Conservation (phyloP, 73 alveolate genomes). For the Loxodes magnus region DNA sequence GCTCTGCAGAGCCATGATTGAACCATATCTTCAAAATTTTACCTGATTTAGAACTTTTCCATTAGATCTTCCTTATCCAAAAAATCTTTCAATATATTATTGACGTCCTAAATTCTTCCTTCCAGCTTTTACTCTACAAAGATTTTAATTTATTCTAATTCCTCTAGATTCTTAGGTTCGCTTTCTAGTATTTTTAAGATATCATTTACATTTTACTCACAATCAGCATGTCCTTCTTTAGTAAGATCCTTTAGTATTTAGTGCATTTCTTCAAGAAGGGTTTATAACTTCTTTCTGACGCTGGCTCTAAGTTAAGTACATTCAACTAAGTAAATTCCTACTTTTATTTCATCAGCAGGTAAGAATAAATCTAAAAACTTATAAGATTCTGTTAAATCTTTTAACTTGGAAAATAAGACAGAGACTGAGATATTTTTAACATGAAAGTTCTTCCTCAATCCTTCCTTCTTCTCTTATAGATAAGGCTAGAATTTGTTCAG, state of each 20-base stretch:
- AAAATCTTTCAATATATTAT: constrained; percentile 32
- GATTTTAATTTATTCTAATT: constrained; percentile 39
- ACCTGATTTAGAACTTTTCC: constrained; percentile 45
- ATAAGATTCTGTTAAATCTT: too few relatives aligned
- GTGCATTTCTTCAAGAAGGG: constrained; percentile 16
- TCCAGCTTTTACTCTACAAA: constrained; percentile 36
- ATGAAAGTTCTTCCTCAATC: too few relatives aligned
- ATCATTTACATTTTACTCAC: constrained; percentile 54
- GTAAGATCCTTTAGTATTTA: constrained; percentile 40
- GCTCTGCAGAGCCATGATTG: constrained; percentile 55
- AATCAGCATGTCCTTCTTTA: constrained; percentile 27
- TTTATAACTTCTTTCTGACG: constrained; percentile 11
- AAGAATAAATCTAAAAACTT: too few relatives aligned
- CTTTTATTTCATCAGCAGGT: constrained; percentile 4
- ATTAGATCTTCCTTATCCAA: constrained; percentile 46
- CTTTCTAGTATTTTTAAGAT: constrained; percentile 34
- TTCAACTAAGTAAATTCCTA: constrained; percentile 9
- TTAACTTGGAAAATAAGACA: too few relatives aligned
- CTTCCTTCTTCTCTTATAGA: too few relatives aligned
- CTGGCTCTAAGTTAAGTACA: constrained; percentile 7
- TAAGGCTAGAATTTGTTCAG: too few relatives aligned
- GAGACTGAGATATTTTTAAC: too few relatives aligned
- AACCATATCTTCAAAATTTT: constrained; percentile 42
- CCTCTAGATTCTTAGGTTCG: constrained; percentile 64
- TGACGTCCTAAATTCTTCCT: constrained; percentile 33